Evolutionary conservation across 1,139 yeast species (phyloP), one percentile per base, ranked within the genome.

Genomic region (Pichia sp.): DNA sequence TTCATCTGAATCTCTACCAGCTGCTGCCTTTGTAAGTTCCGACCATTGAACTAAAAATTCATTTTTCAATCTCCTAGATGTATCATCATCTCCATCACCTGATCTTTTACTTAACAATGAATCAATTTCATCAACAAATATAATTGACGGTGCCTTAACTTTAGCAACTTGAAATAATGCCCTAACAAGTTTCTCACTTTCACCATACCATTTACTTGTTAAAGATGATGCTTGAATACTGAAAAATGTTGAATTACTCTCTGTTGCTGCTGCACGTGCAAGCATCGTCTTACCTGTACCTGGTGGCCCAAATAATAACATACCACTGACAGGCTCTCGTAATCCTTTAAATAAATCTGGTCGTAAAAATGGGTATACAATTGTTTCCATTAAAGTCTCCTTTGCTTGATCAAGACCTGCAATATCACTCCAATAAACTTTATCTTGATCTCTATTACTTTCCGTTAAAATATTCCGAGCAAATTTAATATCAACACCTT

Each of bases 271-370:
- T 0, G 98, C 97, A 50, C 96, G 69, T 0, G 97, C 97, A 53
- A 91, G 70, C 96, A 91, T 91, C 0, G 98, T 91, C 54, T 91
- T 91, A 48, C 98, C 98, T 0, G 98, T 91, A 17, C 98, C 98
- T 0, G 98, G 98, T 1, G 98, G 98, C 0, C 98, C 98, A 67
- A 91, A 91, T 26, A 91, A 65, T 22, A 91, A 67, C 96, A 91
- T 89, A 8, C 98, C 98, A 50, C 96, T 68, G 0, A 95, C 95
- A 1, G 98, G 98, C 60, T 91, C 97, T 51, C 98, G 70, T 44
- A 91, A 67, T 0, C 98, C 98, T 38, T 79, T 74, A 56, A 91
- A 91, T 47, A 91, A 67, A 61, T 91, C 98, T 0, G 98, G 98
- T 38, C 97, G 71, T 50, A 91, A 66, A 59, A 91, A 89, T 25